Evolutionary conservation across 2,329 filamentous ascomycete genomes (phyloP).

Genomic region (Bretziella fagacearum): DNA sequence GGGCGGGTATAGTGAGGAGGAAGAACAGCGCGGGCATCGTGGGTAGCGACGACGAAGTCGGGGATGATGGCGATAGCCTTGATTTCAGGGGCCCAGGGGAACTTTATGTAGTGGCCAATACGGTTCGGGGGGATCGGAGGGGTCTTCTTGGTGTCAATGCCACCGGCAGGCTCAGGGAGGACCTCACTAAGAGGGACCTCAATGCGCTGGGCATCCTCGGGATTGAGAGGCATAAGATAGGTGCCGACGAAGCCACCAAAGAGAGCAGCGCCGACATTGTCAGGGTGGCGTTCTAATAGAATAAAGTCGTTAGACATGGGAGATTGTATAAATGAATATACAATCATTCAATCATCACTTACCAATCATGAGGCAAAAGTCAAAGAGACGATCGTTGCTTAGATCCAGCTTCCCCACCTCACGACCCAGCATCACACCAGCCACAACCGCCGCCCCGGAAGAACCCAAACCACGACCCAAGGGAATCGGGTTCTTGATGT

Average conservation of each 20-base stretch:
- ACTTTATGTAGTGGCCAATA: conserved; percentile 93
- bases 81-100: conserved; percentile 84
- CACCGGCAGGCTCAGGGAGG: conserved; percentile 74
- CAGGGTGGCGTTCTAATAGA: conserved; percentile 63
- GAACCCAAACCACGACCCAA: conserved; percentile 86
- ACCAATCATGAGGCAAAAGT: conserved; percentile 96
- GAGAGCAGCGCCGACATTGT: conserved; percentile 86
- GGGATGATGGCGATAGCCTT: conserved; percentile 95
- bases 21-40: conserved; percentile 71
- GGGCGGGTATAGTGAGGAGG: conserved; percentile 62
- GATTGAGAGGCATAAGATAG: conserved; percentile 80
- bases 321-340: neutral
- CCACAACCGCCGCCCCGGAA: conserved; percentile 86
- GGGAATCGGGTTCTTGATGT: conserved; percentile 91
- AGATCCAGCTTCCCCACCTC: conserved; percentile 67
- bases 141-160: conserved; percentile 69
- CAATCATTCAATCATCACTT: conserved; percentile 17
- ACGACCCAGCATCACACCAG: conserved; percentile 83
- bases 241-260: conserved; percentile 96
- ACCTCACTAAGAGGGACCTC: conserved; percentile 94
- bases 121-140: conserved; percentile 80
- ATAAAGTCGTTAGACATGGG: neutral
- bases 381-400: conserved; percentile 66
- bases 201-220: conserved; percentile 73
- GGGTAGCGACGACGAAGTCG: conserved; percentile 88